These are phyloP conservation scores for Globisporangium lucens DNA, from an alignment of 352 stramenopile genomes.

Conservation along the genomic window DNA sequence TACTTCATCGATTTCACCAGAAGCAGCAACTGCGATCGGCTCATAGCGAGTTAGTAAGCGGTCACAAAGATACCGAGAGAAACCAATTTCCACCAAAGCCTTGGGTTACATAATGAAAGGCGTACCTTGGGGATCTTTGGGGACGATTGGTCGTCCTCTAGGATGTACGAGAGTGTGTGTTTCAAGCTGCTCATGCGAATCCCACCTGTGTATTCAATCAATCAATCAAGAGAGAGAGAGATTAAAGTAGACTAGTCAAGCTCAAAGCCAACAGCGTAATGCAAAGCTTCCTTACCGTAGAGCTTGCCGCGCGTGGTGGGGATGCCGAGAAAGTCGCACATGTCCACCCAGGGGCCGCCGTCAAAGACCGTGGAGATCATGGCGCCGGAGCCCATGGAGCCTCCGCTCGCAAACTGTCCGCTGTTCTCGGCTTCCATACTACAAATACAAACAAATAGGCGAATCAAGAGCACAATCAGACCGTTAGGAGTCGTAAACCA, in stretches of 20 bases:
- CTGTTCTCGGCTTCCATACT: constrained; percentile 47
- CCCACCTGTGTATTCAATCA: constrained; percentile 32
- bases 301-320: constrained; percentile 40
- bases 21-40: constrained; percentile 46
- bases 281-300: constrained; percentile 41
- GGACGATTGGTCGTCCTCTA: constrained; percentile 57
- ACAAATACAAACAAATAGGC: not conserved
- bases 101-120: not conserved
- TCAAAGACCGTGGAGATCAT: constrained; percentile 74
- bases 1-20: constrained; percentile 82
- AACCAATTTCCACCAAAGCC: not conserved
- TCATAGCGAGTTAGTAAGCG: not conserved
- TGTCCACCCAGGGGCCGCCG: constrained; percentile 76
- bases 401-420: constrained; percentile 36
- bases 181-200: constrained; percentile 64
- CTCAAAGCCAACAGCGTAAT: not conserved
- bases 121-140: constrained; percentile 52
- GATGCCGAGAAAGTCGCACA: constrained; percentile 64
- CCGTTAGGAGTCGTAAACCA: not conserved
- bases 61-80: not conserved
- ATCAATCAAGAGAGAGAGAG: not conserved
- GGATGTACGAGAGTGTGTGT: constrained; percentile 52
- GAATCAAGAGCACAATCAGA: not conserved
- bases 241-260: not conserved
- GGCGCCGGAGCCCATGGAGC: constrained; percentile 36